A percentile compares a stretch with the other conserved stretches of the same genome.
Evolutionary conservation across 331 rosid genomes (phyloP).

Genomic region (Rhamnella rubrinervis): DNA sequence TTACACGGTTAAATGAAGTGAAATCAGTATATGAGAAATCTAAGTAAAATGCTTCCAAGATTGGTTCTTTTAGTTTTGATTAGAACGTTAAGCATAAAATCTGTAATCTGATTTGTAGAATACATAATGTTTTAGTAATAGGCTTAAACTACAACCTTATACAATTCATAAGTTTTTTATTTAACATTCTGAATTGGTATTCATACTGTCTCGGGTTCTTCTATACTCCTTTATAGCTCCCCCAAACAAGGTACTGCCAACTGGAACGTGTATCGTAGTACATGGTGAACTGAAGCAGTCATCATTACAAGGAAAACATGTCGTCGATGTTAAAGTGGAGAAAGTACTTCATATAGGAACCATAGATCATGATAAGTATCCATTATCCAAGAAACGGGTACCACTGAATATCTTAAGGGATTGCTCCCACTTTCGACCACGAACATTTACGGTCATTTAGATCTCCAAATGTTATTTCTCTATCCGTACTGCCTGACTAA

Average conservation of each 20-base stretch:
- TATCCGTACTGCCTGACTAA: background rate
- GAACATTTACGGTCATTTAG: slow-evolving; percentile 73
- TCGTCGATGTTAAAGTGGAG: slow-evolving; percentile 67
- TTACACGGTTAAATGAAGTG: no score
- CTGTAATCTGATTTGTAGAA: background rate
- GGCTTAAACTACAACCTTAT: no score
- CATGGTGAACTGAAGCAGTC: slow-evolving; percentile 62
- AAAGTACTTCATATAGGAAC: slow-evolving; percentile 69
- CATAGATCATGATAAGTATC: slow-evolving; percentile 67
- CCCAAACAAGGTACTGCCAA: slow-evolving; percentile 43
- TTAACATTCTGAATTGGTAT: background rate
- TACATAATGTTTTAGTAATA: background rate
- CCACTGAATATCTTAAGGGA: slow-evolving; percentile 69
- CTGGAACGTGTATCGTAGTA: slow-evolving; percentile 77
- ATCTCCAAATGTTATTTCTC: slow-evolving; percentile 11
- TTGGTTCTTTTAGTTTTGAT: no score
- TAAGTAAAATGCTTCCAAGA: no score
- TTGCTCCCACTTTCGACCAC: slow-evolving; percentile 66
- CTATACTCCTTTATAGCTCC: slow-evolving; percentile 60
- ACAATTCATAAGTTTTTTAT: background rate
- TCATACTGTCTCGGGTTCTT: slow-evolving; percentile 46
- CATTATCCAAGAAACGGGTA: slow-evolving; percentile 61
- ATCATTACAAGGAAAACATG: slow-evolving; percentile 42
- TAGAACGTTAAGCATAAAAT: background rate
- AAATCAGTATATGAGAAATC: no score